Conservation (phyloP, 1,139 yeast genomes). For the Kodamaea anthophila region DNA sequence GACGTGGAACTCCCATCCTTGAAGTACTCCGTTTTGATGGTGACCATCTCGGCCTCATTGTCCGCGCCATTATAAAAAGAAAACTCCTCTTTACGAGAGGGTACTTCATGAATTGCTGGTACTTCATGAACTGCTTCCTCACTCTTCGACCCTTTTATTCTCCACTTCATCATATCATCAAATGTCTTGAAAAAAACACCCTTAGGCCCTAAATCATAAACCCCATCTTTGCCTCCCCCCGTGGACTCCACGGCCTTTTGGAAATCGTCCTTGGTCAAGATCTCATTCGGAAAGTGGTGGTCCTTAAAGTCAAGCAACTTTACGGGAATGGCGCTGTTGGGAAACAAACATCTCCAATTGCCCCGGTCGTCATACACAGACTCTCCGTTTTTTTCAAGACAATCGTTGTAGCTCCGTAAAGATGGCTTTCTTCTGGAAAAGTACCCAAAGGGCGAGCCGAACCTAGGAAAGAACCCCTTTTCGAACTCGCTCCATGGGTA, state of each 20-base stretch:
- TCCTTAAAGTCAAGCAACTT: constrained; percentile 26
- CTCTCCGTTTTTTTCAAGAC: constrained; percentile 58
- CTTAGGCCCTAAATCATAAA: constrained; percentile 33
- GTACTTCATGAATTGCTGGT: no score
- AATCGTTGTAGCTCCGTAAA: constrained; percentile 51
- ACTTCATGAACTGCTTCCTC: no score
- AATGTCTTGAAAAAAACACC: constrained; percentile 52
- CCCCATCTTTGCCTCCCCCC: constrained; percentile 12
- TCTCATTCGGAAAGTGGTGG: constrained; percentile 19
- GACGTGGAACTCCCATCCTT: constrained; percentile 58
- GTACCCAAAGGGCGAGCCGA: constrained; percentile 41
- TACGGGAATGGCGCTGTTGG: constrained; percentile 42
- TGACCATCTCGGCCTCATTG: constrained; percentile 45
- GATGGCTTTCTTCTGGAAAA: constrained; percentile 62
- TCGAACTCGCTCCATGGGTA: neutral
- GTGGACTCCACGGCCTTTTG: constrained; percentile 14
- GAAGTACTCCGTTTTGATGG: constrained; percentile 47
- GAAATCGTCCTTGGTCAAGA: constrained; percentile 50
- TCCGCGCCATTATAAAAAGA: constrained; percentile 46
- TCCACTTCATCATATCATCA: constrained; percentile 66
- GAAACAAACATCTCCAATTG: constrained; percentile 84
- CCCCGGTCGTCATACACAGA: constrained; percentile 79
- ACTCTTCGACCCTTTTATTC: constrained; percentile 11
- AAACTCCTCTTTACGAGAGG: constrained; percentile 19
- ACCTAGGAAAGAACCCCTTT: no score